These are phyloP conservation scores for Lineolata rhizophorae DNA, from an alignment of 495 filamentous ascomycete species.

Conservation along the genomic window DNA sequence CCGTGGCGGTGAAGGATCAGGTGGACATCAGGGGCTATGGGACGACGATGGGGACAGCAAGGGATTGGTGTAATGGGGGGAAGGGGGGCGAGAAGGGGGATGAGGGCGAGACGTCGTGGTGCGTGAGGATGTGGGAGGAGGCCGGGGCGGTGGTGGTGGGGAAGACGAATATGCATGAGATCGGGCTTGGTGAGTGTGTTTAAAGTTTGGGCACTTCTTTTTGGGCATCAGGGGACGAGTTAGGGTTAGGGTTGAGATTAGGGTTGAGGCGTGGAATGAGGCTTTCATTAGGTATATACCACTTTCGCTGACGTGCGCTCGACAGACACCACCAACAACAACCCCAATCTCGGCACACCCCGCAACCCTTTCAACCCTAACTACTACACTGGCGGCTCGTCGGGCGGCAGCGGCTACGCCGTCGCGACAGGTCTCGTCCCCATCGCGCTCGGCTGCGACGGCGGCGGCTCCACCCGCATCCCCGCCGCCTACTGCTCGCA, in stretches of 20 bases:
- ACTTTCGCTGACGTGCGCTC: too few relatives aligned
- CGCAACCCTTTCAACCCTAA: constrained; percentile 57
- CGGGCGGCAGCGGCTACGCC: constrained; percentile 63
- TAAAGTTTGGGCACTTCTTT: too few relatives aligned
- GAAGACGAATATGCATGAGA: constrained; percentile 82
- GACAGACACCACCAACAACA: constrained; percentile 65
- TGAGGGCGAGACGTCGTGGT: constrained; percentile 43
- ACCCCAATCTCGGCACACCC: constrained; percentile 59
- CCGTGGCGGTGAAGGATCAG: constrained; percentile 77
- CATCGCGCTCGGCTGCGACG: constrained; percentile 66
- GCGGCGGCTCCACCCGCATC: constrained; percentile 68
- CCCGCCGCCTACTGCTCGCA: constrained; percentile 67
- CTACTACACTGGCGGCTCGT: constrained; percentile 82
- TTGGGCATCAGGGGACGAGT: too few relatives aligned
- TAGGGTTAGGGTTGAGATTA: too few relatives aligned
- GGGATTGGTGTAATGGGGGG: constrained; percentile 6
- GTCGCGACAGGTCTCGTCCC: constrained; percentile 57
- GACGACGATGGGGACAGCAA: constrained; percentile 33
- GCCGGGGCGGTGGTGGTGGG: constrained; percentile 66
- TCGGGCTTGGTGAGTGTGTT: constrained; percentile 46
- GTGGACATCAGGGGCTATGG: constrained; percentile 53
- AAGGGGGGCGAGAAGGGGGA: constrained; percentile 28
- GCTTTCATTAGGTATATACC: too few relatives aligned
- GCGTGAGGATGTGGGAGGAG: constrained; percentile 50
- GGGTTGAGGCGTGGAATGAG: too few relatives aligned